Evolutionary conservation across 2,329 filamentous ascomycete species (phyloP).

Genomic region (Clarireedia monteithiana): DNA sequence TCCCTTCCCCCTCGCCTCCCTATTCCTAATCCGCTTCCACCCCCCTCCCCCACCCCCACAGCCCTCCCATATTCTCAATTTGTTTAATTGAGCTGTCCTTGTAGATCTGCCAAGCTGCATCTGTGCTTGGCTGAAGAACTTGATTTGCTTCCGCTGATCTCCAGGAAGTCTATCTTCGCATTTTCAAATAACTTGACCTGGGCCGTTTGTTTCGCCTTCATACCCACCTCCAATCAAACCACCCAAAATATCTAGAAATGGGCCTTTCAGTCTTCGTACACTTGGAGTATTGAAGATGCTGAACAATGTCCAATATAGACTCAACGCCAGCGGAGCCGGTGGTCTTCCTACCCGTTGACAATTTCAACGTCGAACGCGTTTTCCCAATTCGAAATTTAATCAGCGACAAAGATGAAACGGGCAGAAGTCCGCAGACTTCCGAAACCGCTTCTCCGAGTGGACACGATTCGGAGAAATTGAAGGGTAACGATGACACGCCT

Average conservation of each 20-base stretch:
- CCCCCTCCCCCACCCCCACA: too few species aligned
- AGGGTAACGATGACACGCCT: background rate
- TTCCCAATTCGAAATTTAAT: conserved; percentile 23
- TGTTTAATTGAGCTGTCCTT: too few species aligned
- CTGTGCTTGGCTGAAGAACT: too few species aligned
- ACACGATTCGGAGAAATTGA: background rate
- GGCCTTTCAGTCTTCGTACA: background rate
- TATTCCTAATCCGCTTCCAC: too few species aligned
- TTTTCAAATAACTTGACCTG: background rate
- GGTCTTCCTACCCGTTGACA: conserved; percentile 13
- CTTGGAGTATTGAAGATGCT: conserved; percentile 1
- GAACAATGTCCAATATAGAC: conserved; percentile 7
- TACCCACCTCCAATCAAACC: background rate
- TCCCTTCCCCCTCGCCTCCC: too few species aligned
- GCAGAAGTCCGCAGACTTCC: background rate
- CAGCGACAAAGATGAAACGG: background rate
- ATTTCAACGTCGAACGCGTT: conserved; percentile 18
- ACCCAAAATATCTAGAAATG: background rate
- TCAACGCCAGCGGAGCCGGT: conserved; percentile 11
- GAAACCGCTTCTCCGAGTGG: background rate
- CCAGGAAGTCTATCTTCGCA: background rate
- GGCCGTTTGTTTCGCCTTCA: background rate
- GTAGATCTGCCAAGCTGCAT: too few species aligned
- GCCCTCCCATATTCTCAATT: too few species aligned
- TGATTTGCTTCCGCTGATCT: too few species aligned